phyloP scores from a whole-genome alignment of 768 basidiomycete species.

The Leccinum imitatum region DNA sequence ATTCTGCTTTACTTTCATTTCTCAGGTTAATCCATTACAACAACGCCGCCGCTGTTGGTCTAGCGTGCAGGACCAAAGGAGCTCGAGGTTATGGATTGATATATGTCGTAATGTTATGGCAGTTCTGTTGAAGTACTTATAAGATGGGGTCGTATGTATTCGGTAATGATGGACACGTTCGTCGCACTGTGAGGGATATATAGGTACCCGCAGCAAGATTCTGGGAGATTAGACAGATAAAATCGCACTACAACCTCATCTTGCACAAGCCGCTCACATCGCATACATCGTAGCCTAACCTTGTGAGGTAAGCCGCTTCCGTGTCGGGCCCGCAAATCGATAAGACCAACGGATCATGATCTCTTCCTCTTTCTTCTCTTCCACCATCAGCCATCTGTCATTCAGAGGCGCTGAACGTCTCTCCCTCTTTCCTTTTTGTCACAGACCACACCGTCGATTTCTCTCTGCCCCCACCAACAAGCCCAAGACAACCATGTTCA shows the following conservation, averaged over 20 bases:
- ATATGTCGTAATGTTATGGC: constrained; percentile 28
- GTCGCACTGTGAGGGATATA: constrained; percentile 13
- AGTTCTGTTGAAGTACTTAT: constrained; percentile 9
- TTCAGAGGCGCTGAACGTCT: constrained; percentile 15
- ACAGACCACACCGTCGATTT: constrained; percentile 14
- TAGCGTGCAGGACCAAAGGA: constrained; percentile 12
- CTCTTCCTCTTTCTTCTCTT: constrained; percentile 6
- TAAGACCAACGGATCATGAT: constrained; percentile 15
- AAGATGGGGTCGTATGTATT: not conserved
- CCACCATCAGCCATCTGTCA: constrained; percentile 18
- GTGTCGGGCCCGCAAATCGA: constrained; percentile 14
- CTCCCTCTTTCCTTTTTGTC: constrained; percentile 1
- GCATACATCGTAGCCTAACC: constrained; percentile 6
- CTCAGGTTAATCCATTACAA: constrained; percentile 6
- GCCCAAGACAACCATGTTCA: constrained; percentile 43
- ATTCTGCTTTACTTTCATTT: constrained; percentile 20
- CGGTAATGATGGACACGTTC: constrained; percentile 27
- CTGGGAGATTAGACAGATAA: constrained; percentile 8
- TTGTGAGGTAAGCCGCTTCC: constrained; percentile 22
- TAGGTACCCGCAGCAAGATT: not conserved
- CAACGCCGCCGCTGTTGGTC: constrained; percentile 8
- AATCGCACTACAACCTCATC: constrained; percentile 1
- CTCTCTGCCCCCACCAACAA: constrained; percentile 11
- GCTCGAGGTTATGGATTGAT: constrained; percentile 16
- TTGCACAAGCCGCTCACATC: constrained; percentile 10